Evolutionary conservation across 2,329 filamentous ascomycete genomes (phyloP).

Genomic region (Arthrobotrys sphaeroides): DNA sequence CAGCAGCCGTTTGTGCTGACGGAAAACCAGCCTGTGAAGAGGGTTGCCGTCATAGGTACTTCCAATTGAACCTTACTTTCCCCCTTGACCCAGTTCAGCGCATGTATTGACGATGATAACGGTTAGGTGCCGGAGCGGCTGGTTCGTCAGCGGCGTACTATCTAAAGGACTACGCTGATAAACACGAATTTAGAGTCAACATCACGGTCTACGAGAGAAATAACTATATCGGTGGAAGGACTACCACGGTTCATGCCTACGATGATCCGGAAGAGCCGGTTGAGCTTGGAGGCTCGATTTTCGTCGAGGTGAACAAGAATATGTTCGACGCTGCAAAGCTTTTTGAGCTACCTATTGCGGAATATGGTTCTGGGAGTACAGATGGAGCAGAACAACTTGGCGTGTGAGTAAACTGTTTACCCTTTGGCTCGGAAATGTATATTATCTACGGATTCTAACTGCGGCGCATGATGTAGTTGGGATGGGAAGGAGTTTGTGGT

Average conservation of each 20-base stretch:
- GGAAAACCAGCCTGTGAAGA: slow-evolving; percentile 51
- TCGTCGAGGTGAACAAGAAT: slow-evolving; percentile 84
- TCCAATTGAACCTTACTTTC: not conserved
- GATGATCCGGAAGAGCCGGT: slow-evolving; percentile 73
- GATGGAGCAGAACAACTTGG: slow-evolving; percentile 58
- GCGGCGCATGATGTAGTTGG: slow-evolving; percentile 76
- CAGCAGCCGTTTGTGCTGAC: slow-evolving; percentile 42
- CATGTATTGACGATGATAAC: not conserved
- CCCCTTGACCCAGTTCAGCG: not conserved
- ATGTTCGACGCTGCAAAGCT: slow-evolving; percentile 76
- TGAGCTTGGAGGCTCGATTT: slow-evolving; percentile 91
- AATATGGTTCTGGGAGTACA: slow-evolving; percentile 63
- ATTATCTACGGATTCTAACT: not conserved
- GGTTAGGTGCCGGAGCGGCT: slow-evolving; percentile 82
- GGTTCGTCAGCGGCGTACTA: slow-evolving; percentile 89
- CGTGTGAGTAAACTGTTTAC: slow-evolving; percentile 50
- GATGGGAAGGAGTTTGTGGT: slow-evolving; percentile 80
- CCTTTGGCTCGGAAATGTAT: not conserved
- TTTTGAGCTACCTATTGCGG: slow-evolving; percentile 73
- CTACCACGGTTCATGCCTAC: slow-evolving; percentile 82
- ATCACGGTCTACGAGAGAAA: slow-evolving; percentile 89
- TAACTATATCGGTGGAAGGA: slow-evolving; percentile 79
- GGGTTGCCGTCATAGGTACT: slow-evolving; percentile 59
- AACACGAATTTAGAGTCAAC: slow-evolving; percentile 71
- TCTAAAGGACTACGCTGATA: slow-evolving; percentile 74